phyloP scores from a whole-genome alignment of 345 rosid genomes.

The Corymbia maculata region DNA sequence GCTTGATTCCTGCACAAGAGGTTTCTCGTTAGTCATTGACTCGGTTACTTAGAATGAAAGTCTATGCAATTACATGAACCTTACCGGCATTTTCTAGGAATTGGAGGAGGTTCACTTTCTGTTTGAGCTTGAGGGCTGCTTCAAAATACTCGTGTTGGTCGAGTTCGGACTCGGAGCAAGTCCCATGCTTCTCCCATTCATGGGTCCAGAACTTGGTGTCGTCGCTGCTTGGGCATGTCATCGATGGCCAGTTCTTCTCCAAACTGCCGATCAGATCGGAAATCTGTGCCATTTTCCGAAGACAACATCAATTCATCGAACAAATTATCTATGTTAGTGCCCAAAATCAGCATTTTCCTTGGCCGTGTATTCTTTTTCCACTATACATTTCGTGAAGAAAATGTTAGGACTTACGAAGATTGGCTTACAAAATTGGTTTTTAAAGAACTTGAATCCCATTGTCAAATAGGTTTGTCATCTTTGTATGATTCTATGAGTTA shows the following conservation, averaged over 20 bases:
- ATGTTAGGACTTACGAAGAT: not conserved
- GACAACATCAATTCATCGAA: not conserved
- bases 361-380: not conserved
- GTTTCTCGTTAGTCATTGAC: not conserved
- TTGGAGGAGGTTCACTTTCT: constrained; percentile 47
- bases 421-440: not conserved
- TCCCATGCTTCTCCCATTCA: constrained; percentile 84
- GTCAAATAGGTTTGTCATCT: not conserved
- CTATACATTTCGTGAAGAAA: not conserved
- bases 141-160: constrained; percentile 65
- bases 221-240: constrained; percentile 62
- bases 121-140: constrained; percentile 38
- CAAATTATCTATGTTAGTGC: not conserved
- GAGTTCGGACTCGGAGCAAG: constrained; percentile 64
- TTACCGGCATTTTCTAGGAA: constrained; percentile 36
- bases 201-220: constrained; percentile 68
- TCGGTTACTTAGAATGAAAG: not conserved
- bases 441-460: not conserved
- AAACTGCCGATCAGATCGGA: constrained; percentile 34
- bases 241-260: constrained; percentile 58
- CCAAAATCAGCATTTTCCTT: not conserved
- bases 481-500: not conserved
- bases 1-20: constrained; percentile 34
- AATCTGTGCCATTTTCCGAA: constrained; percentile 19
- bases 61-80: no score